Conservation (phyloP, 768 basidiomycete genomes). For the Boletales sp. region DNA sequence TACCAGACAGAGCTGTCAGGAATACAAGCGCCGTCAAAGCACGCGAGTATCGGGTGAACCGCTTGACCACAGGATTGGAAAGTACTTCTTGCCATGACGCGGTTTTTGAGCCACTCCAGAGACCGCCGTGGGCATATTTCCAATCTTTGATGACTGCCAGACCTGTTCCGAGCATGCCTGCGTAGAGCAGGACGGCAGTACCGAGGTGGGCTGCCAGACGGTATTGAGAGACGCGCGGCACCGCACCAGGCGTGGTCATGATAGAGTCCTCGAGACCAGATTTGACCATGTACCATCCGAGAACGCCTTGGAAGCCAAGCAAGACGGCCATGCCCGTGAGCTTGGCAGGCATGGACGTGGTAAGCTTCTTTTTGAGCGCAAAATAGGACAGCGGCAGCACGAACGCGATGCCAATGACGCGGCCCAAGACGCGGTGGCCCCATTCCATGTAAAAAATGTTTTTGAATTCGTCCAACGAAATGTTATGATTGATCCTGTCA, state of each 20-base stretch:
- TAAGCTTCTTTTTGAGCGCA: constrained; percentile 62
- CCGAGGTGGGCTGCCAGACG: constrained; percentile 92
- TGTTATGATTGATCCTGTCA: constrained; percentile 80
- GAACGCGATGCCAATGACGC: constrained; percentile 79
- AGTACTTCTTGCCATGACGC: constrained; percentile 45
- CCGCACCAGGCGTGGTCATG: constrained; percentile 74
- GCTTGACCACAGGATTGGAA: constrained; percentile 51
- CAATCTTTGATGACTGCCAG: constrained; percentile 75
- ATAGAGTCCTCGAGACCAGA: constrained; percentile 86
- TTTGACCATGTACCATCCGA: constrained; percentile 99
- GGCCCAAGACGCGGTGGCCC: constrained; percentile 91
- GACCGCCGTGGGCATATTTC: constrained; percentile 56
- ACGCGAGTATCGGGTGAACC: constrained; percentile 58
- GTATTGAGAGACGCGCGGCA: constrained; percentile 96
- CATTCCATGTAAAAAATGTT: constrained; percentile 98
- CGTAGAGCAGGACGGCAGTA: constrained; percentile 88
- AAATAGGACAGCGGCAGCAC: constrained; percentile 85
- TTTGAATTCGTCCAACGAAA: constrained; percentile 89
- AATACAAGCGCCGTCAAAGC: constrained; percentile 76
- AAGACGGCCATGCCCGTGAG: constrained; percentile 72
- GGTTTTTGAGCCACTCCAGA: constrained; percentile 54
- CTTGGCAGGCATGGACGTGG: constrained; percentile 55
- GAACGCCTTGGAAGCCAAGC: constrained; percentile 85
- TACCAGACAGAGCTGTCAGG: constrained; percentile 89
- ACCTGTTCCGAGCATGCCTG: constrained; percentile 85